Evolutionary conservation across 495 filamentous ascomycete genomes (phyloP), one percentile per base, ranked within the genome.

Genomic region (Penicillium robsamsonii): DNA sequence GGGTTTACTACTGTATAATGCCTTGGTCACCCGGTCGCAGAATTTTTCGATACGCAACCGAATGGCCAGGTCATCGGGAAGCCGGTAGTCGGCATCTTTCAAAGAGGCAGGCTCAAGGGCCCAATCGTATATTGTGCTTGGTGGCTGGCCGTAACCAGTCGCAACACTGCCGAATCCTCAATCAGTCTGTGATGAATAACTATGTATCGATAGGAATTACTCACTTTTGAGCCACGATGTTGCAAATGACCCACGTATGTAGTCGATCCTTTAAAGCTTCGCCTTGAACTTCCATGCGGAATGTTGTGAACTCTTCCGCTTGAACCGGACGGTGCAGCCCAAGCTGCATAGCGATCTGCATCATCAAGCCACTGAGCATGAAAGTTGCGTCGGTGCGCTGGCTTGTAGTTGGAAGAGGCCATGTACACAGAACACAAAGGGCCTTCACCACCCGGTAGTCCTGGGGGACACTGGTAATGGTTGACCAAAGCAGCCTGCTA

Each of bases 341-440:
- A 52, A 93, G 84, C 51, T 93, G 90, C 71, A 92, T 92, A 13
- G 92, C 92, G 60, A 92, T 85, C 66, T 96, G 91, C 88, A 96
- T 95, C 91, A 96, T 92, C 45, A 94, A 78, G 9, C 92, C 92
- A 60, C 88, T 85, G 12, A 96, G 78, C 74, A 95, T 96, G 62
- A 95, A 92, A 0, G 92, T 96, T 3, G 90, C 88, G 70, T 97
- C 92, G 5, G 84, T 84, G 13, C 88, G 86, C 22, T 91, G 93
- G 18, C 87, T 93, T 50, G 87, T 92, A 6, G 87, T 92, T 1
- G 92, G 92, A 11, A 96, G 74, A 17, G 92, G 92, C 92, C 92
- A 97, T 15, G 89, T 90, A 72, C 92, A 97, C 46, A 97, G 75
- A 20, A 97, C 71, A 71, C 90, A 95, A 41, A 97, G 77, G 2